These are phyloP conservation scores for Saturnispora diversa DNA, from an alignment of 805 yeast genomes.

Conservation along the genomic window DNA sequence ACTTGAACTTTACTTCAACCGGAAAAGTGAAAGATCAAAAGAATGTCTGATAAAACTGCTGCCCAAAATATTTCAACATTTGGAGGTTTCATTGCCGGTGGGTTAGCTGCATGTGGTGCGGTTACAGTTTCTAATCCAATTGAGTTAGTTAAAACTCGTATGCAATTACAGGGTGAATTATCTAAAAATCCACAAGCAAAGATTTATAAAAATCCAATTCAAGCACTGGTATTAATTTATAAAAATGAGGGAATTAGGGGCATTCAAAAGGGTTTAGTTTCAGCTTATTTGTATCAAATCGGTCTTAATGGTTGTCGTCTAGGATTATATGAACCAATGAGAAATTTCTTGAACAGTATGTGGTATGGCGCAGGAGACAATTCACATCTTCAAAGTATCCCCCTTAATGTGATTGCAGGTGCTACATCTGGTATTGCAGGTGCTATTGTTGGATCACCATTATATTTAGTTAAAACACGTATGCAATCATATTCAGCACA, in stretches of 20 bases:
- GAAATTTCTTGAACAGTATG: constrained; percentile 48
- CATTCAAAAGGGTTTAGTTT: constrained; percentile 77
- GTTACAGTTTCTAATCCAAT: constrained; percentile 96
- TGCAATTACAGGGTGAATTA: constrained; percentile 95
- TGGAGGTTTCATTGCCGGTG: constrained; percentile 88
- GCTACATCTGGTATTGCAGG: constrained; percentile 82
- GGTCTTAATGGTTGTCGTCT: constrained; percentile 91
- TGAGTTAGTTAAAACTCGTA: constrained; percentile 87
- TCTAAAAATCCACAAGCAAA: constrained; percentile 42
- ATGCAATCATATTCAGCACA: constrained; percentile 82
- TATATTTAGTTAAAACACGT: constrained; percentile 87
- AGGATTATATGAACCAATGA: constrained; percentile 87
- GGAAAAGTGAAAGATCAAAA: background rate
- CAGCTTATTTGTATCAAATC: constrained; percentile 86
- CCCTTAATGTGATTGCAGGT: constrained; percentile 72
- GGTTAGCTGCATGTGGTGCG: constrained; percentile 94
- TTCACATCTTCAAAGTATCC: constrained; percentile 39
- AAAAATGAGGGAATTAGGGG: constrained; percentile 82
- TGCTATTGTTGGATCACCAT: constrained; percentile 83
- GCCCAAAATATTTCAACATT: constrained; percentile 54
- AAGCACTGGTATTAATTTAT: constrained; percentile 66
- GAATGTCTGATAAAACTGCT: constrained; percentile 32
- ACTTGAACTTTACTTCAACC: background rate
- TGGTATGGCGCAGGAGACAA: constrained; percentile 46
- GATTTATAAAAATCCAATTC: constrained; percentile 73